Evolutionary conservation across 2,329 filamentous ascomycete species (phyloP), one percentile per base, ranked within the genome.

Genomic region (Talaromyces sp.): DNA sequence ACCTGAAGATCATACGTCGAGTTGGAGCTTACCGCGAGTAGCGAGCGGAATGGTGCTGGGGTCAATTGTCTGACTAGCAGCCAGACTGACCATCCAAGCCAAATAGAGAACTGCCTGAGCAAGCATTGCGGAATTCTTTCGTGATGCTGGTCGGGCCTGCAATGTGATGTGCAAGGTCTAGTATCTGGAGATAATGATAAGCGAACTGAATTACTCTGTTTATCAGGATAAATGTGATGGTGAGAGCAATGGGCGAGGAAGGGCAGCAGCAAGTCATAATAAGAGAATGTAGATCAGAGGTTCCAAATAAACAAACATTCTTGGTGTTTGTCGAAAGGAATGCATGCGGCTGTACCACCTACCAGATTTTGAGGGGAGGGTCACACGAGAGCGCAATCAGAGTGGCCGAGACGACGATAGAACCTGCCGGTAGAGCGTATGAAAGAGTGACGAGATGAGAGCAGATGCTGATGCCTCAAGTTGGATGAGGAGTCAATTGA

Each of bases 61-160:
- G 63, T 80, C 73, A 57, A 81, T 71, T 33, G 66, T 68, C 63
- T 76, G 81, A 69, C 73, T 71, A 59, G 64, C 67, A 39, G 69
- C 75, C 63, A 78, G 61, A 46, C 69, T 66, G 18, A 64, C 69
- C 50, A 72, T 63, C 31, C 72, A 71, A 63, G 72, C 67, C 54
- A 79, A 62, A 52, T 70, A 66, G 23, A 79, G 62, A 23, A 69
- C 59, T 56, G 66, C 50, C 11, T 64, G 62, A 39, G 67, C 39
- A 67, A 70, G 61, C 65, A 71, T 61, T 66, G 67, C 64, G 72
- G 54, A 56, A 39, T 56, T 25, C 25, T 52, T 52, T 50, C 46
- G 46, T n/a, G 46, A 50, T 37, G 31, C 50, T 25, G 14, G 37
- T 25, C 35, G 35, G 28, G 8, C 11, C 9, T 57, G 54, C 54